Conservation (phyloP, 2,329 filamentous ascomycete genomes). For the Arthrobotrys musiformis region DNA sequence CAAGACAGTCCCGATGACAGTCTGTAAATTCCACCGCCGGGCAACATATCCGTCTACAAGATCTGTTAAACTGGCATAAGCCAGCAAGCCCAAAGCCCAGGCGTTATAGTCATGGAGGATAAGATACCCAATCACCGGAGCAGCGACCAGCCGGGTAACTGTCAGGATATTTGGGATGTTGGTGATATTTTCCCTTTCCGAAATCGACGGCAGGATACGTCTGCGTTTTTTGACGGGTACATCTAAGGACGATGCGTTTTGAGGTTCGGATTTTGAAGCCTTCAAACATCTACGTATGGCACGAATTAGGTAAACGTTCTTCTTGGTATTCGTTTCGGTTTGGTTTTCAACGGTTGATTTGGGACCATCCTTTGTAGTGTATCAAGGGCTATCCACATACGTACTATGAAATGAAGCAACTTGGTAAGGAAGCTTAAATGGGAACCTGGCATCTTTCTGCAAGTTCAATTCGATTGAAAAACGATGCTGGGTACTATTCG, state of each 20-base stretch:
- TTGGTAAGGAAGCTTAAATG: not conserved
- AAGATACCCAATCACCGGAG: slow-evolving; percentile 87
- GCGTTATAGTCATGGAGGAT: slow-evolving; percentile 84
- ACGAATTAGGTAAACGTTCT: not conserved
- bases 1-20: slow-evolving; percentile 92
- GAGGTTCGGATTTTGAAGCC: not conserved
- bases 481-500: not conserved
- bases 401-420: slow-evolving; percentile 47
- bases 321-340: too few species aligned
- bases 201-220: slow-evolving; percentile 35
- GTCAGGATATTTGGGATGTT: slow-evolving; percentile 95
- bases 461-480: not conserved
- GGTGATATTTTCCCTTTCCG: slow-evolving; percentile 86
- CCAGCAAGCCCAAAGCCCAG: slow-evolving; percentile 84
- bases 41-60: slow-evolving; percentile 95
- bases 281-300: slow-evolving; percentile 15
- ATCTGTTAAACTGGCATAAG: slow-evolving; percentile 90
- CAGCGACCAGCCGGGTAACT: slow-evolving; percentile 81
- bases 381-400: slow-evolving; percentile 30
- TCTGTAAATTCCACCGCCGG: slow-evolving; percentile 84
- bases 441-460: not conserved
- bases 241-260: not conserved
- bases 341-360: not conserved
- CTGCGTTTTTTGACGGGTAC: slow-evolving; percentile 20
- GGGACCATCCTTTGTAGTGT: not conserved